Evolutionary conservation across 768 basidiomycete genomes (phyloP).

Genomic region (Leccinum disarticulatum): DNA sequence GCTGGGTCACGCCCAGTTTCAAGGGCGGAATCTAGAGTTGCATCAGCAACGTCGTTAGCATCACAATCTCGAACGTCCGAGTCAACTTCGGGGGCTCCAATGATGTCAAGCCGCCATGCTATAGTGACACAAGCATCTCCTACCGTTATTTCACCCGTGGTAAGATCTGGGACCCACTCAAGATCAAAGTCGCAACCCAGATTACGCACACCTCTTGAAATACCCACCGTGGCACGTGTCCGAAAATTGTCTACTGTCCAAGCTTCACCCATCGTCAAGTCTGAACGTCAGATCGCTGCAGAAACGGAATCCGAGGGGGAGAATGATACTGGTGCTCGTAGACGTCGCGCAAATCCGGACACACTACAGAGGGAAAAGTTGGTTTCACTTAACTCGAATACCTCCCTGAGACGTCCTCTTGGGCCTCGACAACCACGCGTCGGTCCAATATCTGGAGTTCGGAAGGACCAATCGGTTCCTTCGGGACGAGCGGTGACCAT

Average conservation of each 20-base stretch:
- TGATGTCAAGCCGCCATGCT: neutral
- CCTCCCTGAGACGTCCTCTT: slow-evolving; percentile 23
- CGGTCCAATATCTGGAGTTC: neutral
- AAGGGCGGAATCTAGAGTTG: slow-evolving; percentile 6
- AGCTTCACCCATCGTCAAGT: slow-evolving; percentile 26
- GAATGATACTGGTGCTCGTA: neutral
- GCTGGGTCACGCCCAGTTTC: slow-evolving; percentile 17
- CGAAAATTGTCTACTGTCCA: slow-evolving; percentile 33
- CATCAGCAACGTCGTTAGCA: neutral
- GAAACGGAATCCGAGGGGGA: slow-evolving; percentile 3
- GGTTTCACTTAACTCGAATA: slow-evolving; percentile 22
- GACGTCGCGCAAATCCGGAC: neutral
- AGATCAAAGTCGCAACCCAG: slow-evolving; percentile 40
- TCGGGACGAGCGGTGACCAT: neutral
- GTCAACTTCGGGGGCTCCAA: neutral
- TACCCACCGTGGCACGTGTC: slow-evolving; percentile 7
- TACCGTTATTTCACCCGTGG: neutral
- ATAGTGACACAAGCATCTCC: neutral
- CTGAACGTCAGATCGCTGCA: slow-evolving; percentile 9
- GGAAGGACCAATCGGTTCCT: slow-evolving; percentile 6
- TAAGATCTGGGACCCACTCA: slow-evolving; percentile 17
- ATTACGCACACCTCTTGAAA: slow-evolving; percentile 16
- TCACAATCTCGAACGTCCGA: slow-evolving; percentile 4
- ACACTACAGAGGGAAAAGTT: slow-evolving; percentile 13
- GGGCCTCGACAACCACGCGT: slow-evolving; percentile 22